Percentiles rank a stretch among this genome's conserved stretches.
Conservation (phyloP, 2,329 filamentous ascomycete genomes). For the Paraphoma sp. region DNA sequence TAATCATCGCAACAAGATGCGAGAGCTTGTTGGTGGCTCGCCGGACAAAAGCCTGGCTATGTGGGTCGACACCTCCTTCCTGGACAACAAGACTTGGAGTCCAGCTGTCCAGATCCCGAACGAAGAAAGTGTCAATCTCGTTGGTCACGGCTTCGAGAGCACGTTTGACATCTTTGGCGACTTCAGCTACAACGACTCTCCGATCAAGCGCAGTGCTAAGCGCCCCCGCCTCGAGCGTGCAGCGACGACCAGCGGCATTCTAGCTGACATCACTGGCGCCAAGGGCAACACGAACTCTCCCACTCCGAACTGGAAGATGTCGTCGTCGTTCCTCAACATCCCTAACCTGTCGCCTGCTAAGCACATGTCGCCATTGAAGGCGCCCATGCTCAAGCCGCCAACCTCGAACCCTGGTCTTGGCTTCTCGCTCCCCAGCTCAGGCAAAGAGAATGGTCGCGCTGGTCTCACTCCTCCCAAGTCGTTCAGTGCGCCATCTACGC, state of each 20-base stretch:
- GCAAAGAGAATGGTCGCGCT: constrained; percentile 30
- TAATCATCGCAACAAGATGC: constrained; percentile 84
- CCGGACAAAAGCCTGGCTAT: constrained; percentile 66
- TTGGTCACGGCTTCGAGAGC: constrained; percentile 54
- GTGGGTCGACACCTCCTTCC: constrained; percentile 59
- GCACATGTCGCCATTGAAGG: constrained; percentile 40
- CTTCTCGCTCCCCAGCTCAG: constrained; percentile 21
- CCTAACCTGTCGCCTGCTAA: constrained; percentile 43
- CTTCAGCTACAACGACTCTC: constrained; percentile 63
- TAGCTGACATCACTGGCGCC: constrained; percentile 66
- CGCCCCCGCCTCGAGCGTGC: constrained; percentile 68
- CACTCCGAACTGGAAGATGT: constrained; percentile 43
- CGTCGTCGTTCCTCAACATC: constrained; percentile 46
- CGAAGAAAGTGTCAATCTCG: constrained; percentile 62
- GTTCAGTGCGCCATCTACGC: constrained; percentile 31
- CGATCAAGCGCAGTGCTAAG: constrained; percentile 67
- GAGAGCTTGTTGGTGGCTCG: constrained; percentile 76
- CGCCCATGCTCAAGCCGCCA: constrained; percentile 34
- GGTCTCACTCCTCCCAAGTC: constrained; percentile 37
- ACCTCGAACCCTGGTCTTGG: constrained; percentile 31
- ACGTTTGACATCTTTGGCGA: constrained; percentile 69
- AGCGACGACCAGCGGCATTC: constrained; percentile 65
- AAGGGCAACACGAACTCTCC: constrained; percentile 55
- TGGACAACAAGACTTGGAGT: constrained; percentile 60
- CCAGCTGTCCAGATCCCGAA: constrained; percentile 70